Percentiles rank a stretch among this genome's conserved stretches.
Conservation (phyloP, 345 rosid species). For the Fremontodendron californicum region DNA sequence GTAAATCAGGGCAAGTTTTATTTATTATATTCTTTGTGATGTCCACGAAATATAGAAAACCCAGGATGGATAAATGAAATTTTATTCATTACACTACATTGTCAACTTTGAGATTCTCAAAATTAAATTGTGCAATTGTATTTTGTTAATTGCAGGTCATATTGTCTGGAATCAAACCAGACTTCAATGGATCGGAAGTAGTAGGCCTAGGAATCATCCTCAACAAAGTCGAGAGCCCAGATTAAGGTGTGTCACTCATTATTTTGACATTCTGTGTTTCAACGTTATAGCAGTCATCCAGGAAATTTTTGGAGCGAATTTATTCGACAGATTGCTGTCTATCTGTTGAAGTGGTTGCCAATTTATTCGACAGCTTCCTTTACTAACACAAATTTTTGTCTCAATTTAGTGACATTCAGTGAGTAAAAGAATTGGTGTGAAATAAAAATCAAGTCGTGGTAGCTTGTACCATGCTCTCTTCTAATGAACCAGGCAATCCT, state of each 20-base stretch:
- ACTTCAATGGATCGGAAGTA: constrained; percentile 55
- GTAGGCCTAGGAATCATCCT: constrained; percentile 22
- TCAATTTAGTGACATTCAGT: neutral
- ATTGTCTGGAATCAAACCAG: constrained; percentile 62
- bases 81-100: neutral
- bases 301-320: neutral
- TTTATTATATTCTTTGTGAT: neutral
- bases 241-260: constrained; percentile 36
- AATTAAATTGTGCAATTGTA: neutral
- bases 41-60: neutral
- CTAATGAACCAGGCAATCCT: neutral
- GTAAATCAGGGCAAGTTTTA: constrained; percentile 39
- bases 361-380: neutral
- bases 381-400: neutral
- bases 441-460: too few species aligned
- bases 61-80: neutral
- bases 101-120: neutral
- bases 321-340: too few species aligned
- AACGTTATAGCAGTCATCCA: neutral
- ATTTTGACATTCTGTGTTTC: neutral
- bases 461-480: neutral
- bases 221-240: constrained; percentile 33
- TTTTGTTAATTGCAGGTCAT: constrained; percentile 37
- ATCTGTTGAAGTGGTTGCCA: neutral
- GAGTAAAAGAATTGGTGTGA: neutral